Evolutionary conservation across 2,329 filamentous ascomycete species (phyloP).

Genomic region (Teratosphaeriaceae sp.): DNA sequence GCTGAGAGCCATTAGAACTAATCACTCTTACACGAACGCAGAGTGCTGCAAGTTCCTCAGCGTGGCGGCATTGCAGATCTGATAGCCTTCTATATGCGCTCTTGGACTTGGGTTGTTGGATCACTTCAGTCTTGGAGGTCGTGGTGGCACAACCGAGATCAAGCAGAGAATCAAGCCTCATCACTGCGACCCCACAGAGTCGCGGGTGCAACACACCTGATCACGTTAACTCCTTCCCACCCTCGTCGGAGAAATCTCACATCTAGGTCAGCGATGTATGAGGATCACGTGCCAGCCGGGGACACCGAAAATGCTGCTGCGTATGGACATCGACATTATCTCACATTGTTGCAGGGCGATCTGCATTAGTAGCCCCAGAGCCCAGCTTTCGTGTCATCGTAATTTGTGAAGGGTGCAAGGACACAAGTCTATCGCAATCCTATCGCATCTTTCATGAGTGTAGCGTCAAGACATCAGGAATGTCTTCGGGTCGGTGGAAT

Average conservation of each 20-base stretch:
- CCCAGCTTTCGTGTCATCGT: conserved; percentile 1
- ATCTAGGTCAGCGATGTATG: neutral
- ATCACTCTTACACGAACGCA: neutral
- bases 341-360: neutral
- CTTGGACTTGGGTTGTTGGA: neutral
- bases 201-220: neutral
- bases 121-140: conserved; percentile 1
- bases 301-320: neutral
- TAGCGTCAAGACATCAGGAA: conserved; percentile 1
- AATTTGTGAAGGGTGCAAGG: neutral
- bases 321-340: neutral
- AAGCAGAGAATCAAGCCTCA: neutral
- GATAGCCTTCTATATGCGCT: neutral
- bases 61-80: neutral
- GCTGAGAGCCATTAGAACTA: neutral
- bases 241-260: neutral
- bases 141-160: neutral
- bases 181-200: neutral
- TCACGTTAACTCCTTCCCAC: neutral
- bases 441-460: no score
- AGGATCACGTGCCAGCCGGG: neutral
- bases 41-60: neutral
- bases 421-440: no score
- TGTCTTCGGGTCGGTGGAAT: neutral
- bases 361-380: neutral